Conservation (phyloP, 306 rosid species). For the Ziziphus jujuba region DNA sequence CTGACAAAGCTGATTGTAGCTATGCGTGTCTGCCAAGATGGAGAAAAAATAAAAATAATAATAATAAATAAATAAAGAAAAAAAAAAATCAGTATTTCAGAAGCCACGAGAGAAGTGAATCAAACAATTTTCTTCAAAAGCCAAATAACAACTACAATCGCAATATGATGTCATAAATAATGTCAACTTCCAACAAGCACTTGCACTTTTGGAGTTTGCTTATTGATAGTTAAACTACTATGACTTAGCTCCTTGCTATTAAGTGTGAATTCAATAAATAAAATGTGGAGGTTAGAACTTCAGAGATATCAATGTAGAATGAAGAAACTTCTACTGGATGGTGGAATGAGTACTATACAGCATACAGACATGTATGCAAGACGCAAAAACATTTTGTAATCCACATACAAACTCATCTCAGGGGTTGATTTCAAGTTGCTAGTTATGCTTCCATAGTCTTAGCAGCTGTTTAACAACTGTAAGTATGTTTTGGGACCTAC, state of each 20-base stretch:
- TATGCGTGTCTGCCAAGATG: conserved; percentile 52
- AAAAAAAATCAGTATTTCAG: conserved; percentile 1
- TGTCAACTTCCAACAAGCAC: not conserved
- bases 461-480: too few relatives aligned
- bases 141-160: not conserved
- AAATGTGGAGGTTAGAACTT: not conserved
- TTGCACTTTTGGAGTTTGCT: not conserved
- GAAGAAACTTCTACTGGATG: not conserved
- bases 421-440: too few relatives aligned
- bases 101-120: conserved; percentile 1
- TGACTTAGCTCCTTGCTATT: not conserved
- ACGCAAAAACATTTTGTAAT: too few relatives aligned
- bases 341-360: too few relatives aligned
- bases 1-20: conserved; percentile 80
- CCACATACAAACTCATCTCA: too few relatives aligned
- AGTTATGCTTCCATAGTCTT: too few relatives aligned
- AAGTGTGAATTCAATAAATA: not conserved
- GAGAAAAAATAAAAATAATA: too few relatives aligned
- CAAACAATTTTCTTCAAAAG: not conserved
- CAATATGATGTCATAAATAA: not conserved
- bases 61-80: too few relatives aligned
- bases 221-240: not conserved
- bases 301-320: not conserved
- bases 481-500: too few relatives aligned
- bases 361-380: too few relatives aligned